Evolutionary conservation across 2,329 filamentous ascomycete genomes (phyloP), one percentile per base, ranked within the genome.

Genomic region (Scytalidium lignicola): DNA sequence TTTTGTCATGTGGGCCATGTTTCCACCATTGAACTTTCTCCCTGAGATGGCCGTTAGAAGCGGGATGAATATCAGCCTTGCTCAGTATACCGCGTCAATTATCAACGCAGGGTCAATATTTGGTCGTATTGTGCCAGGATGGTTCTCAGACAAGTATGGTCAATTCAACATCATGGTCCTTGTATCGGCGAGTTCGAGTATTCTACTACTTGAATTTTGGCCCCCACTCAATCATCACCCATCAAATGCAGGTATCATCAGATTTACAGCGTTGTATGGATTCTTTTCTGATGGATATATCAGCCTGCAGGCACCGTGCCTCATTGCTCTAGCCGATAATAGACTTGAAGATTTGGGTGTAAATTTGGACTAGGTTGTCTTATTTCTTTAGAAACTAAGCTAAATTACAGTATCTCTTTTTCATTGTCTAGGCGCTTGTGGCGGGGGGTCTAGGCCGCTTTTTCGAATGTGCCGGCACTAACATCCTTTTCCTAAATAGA

Each of bases 241-340:
- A 0, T 74, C 76, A 1, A 58, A 47, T 3, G 74, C 74, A 0
- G 73, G 77, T 1, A 76, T 84, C 46, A 72, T 88, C 39, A 69
- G 80, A 18, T 89, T 86, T 62, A 74, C 77, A 12, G 69, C 77
- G 17, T 65, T 86, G 13, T 89, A 85, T 55, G 86, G 85, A n/a
- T 86, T 88, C 61, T 75, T 75, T 28, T 82, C 79, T 0, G 86
- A 85, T 10, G 78, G 78, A 1, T 85, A 83, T 55, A 77, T 86
- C 41, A 77, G 77, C 0, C 67, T 89, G 6, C 70, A 74, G 0
- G 81, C 85, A 0, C 76, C 83, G 0, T 69, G 85, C n/a, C 12
- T 17, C 32, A 37, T 37, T 37, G 32, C 32, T 37, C 5, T 37
- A 37, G 32, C 15, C 5, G 32, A 37, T 17, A 37, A 37, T 37